Evolutionary conservation across 768 basidiomycete genomes (phyloP), one percentile per base, ranked within the genome.

Genomic region (Inosperma sp.): DNA sequence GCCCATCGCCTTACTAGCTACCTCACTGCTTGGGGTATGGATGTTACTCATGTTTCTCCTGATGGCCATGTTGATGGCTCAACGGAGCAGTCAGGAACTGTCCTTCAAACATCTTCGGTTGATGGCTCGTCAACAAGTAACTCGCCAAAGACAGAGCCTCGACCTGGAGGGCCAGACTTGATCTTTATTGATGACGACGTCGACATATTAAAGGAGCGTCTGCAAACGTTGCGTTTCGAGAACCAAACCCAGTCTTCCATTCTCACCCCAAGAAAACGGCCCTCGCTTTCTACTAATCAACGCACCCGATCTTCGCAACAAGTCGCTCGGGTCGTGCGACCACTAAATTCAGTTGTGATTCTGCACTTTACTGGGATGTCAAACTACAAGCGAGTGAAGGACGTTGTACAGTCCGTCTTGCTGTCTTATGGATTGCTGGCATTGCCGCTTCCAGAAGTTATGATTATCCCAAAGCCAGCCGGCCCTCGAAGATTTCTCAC

Each of bases 401-500:
- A 97, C 57, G 75, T 85, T 9, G 76, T 98, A 16, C 86, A 93
- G 57, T 81, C 80, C 14, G 72, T 84, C 16, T 71, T 86, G 55
- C 65, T 65, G 31, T 74, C 75, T 1, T 78, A 78, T 46, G 59
- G 68, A 17, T 66, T 71, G 29, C 68, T 77, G 9, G 52, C 72
- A 60, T 62, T 71, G 19, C 72, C 76, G 13, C 65, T 87, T 9
- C 86, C 96, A 1, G 96, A 99, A 59, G 82, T 99, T 23, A 89
- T 98, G 79, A 91, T 99, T 57, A 86, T 98, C 31, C 95, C 94
- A 17, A 99, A 98, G 68, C 95, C 95, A 8, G 94, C 89, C 14
- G 95, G 96, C 4, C 96, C 96, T 6, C 82, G 95, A 31, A 83
- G 95, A 7, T 85, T 97, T 59, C 72, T 99, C 57, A 94, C 93